Percentiles rank a stretch among this genome's conserved stretches.
phyloP scores from a whole-genome alignment of 495 filamentous ascomycete genomes.

The Podospora didyma region DNA sequence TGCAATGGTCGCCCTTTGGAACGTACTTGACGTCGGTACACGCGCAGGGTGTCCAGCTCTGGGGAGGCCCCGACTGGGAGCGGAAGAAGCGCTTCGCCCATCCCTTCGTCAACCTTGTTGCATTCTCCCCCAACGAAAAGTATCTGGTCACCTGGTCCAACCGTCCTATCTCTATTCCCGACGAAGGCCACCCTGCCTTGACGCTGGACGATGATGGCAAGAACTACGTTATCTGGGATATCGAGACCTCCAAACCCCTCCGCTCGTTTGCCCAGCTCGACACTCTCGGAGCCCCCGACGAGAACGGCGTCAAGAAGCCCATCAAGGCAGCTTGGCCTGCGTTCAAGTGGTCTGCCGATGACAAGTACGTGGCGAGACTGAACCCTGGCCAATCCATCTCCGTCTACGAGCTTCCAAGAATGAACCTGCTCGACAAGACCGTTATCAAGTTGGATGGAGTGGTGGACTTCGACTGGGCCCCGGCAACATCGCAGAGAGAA shows the following conservation, averaged over 20 bases:
- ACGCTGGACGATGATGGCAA: slow-evolving; percentile 93
- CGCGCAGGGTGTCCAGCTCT: slow-evolving; percentile 90
- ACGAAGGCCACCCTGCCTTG: slow-evolving; percentile 73
- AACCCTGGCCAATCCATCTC: slow-evolving; percentile 84
- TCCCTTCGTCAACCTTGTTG: slow-evolving; percentile 89
- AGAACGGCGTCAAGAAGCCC: slow-evolving; percentile 54
- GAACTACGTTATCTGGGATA: slow-evolving; percentile 98
- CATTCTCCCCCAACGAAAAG: slow-evolving; percentile 90
- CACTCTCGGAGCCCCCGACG: slow-evolving; percentile 56
- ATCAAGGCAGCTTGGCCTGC: slow-evolving; percentile 97
- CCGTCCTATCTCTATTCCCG: slow-evolving; percentile 83
- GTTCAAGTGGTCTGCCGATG: slow-evolving; percentile 98
- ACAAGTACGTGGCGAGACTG: slow-evolving; percentile 93
- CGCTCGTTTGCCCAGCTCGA: slow-evolving; percentile 91
- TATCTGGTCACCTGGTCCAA: slow-evolving; percentile 97
- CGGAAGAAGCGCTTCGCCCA: slow-evolving; percentile 90
- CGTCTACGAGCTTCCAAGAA: slow-evolving; percentile 88
- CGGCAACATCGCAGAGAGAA: slow-evolving; percentile 71
- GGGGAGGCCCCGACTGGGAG: slow-evolving; percentile 87
- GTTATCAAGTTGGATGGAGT: slow-evolving; percentile 93
- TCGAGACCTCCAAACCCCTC: slow-evolving; percentile 82
- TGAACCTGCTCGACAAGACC: slow-evolving; percentile 85
- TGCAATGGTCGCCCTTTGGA: slow-evolving; percentile 95
- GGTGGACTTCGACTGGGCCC: slow-evolving; percentile 97
- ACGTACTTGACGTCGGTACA: slow-evolving; percentile 94